Base-by-base conservation (phyloP, 345 rosid genomes). In the Pistacia vera region DNA sequence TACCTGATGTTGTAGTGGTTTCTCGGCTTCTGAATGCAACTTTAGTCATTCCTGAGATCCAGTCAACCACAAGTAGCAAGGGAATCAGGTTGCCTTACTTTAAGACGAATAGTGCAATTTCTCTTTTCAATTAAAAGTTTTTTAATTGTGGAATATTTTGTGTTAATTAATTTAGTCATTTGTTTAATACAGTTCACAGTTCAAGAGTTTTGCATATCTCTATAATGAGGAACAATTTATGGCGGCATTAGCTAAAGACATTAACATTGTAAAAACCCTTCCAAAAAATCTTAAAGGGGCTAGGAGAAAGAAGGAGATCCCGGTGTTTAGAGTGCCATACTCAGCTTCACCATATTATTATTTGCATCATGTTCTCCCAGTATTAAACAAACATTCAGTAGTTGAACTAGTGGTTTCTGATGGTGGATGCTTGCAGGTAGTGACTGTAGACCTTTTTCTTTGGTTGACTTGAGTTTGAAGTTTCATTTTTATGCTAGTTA, bases 151-250 rank as follows among this genome's bases (percentile, higher is more conserved):
- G 58, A 17, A 52, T 17, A 17, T 68, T 57, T 57, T 22, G 28
- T 48, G 3, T 68, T 61, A 67, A 57, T 59, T 30, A 46, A 58
- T 72, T 52, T 18, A n/a, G 2, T 44, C 46, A 25, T 56, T 68
- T 75, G 77, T 57, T 75, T 71, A 38, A 64, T 84, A 82, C 93
- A 96, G 99, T 84, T 91, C 98, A 10, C 87, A 92, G 77, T 92
- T 96, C 85, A 96, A 96, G 92, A 96, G 99, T 83, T 96, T 96
- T 84, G 92, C 99, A 11, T 96, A 96, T 78, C 91, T 96, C 16
- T 96, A 92, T 75, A 91, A 86, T 14, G 98, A 91, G 88, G 98
- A 96, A 38, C 93, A 90, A 30, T 96, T 96, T 82, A 88, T 92
- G 86, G 86, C 86, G 30, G 95, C 97, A 46, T 66, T 96, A 70